Conservation (phyloP, 2,329 filamentous ascomycete genomes). For the Daldinia sp. region DNA sequence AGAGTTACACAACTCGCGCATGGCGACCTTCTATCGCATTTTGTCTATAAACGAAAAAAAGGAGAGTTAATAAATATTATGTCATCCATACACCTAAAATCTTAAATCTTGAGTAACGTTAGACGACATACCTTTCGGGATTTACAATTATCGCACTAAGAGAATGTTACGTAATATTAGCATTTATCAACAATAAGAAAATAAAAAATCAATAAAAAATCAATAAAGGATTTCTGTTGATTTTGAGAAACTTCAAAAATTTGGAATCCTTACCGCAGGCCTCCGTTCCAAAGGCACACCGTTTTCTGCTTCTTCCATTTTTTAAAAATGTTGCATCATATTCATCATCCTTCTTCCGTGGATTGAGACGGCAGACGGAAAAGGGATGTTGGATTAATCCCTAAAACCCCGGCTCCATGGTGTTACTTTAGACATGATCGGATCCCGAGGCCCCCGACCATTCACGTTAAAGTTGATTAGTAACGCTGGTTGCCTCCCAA, state of each 20-base stretch:
- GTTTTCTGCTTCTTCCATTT: conserved; percentile 43
- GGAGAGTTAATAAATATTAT: conserved; percentile 7
- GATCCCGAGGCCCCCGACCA: conserved; percentile 42
- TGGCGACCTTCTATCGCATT: conserved; percentile 48
- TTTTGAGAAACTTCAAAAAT: neutral
- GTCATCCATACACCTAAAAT: no score
- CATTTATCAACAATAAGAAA: neutral
- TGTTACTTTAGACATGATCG: conserved; percentile 20
- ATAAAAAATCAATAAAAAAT: neutral
- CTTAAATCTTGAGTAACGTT: neutral
- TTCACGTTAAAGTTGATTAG: conserved; percentile 5
- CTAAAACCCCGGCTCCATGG: conserved; percentile 5
- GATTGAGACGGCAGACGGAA: conserved; percentile 3
- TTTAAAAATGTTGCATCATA: conserved; percentile 17
- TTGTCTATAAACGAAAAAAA: conserved; percentile 41
- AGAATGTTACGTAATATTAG: conserved; percentile 13
- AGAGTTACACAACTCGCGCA: conserved; percentile 51
- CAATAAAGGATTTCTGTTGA: no score
- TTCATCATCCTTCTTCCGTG: neutral
- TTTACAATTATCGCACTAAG: conserved; percentile 49
- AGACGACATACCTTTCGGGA: conserved; percentile 44
- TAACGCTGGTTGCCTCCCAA: conserved; percentile 1
- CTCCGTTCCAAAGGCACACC: conserved; percentile 43
- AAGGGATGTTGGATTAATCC: conserved; percentile 15
- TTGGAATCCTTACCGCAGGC: conserved; percentile 43